phyloP scores from a whole-genome alignment of 1,284 basidiomycete genomes.

The Ceratobasidium sp. region DNA sequence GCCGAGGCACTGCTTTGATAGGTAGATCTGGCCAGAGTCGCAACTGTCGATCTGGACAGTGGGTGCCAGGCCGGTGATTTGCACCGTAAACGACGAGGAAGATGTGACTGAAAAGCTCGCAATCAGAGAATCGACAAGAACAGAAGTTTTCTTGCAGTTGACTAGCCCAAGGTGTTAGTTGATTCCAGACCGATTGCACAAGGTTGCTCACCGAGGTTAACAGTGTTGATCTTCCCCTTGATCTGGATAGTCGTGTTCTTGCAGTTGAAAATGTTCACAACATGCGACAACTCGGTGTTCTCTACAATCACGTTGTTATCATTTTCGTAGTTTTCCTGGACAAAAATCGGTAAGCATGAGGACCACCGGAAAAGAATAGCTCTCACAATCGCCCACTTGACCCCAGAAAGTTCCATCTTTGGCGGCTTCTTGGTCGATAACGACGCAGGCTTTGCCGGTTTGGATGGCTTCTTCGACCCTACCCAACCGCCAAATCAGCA shows the following conservation, averaged over 20 bases:
- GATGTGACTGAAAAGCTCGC: conserved; percentile 89
- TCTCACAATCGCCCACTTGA: conserved; percentile 92
- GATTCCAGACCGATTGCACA: not conserved
- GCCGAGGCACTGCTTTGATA: conserved; percentile 82
- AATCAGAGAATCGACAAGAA: conserved; percentile 92
- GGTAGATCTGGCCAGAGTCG: conserved; percentile 94
- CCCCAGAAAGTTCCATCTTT: conserved; percentile 92
- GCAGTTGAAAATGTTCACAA: conserved; percentile 91
- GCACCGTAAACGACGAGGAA: conserved; percentile 92
- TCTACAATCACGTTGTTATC: conserved; percentile 80
- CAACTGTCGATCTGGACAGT: conserved; percentile 95
- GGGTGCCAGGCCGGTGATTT: conserved; percentile 89
- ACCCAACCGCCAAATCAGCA: conserved; percentile 46
- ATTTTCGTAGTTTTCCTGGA: conserved; percentile 93
- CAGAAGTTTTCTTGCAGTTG: conserved; percentile 88
- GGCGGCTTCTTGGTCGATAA: conserved; percentile 89
- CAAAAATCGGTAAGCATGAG: not conserved
- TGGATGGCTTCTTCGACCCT: conserved; percentile 72
- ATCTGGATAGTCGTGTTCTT: conserved; percentile 89
- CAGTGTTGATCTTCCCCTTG: conserved; percentile 95
- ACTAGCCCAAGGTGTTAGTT: conserved; percentile 61
- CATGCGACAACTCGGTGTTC: conserved; percentile 83
- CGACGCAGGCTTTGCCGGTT: conserved; percentile 83
- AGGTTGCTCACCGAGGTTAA: conserved; percentile 78
- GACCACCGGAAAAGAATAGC: not conserved